Conservation (phyloP, 805 yeast genomes). For the Blastobotrys americana region DNA sequence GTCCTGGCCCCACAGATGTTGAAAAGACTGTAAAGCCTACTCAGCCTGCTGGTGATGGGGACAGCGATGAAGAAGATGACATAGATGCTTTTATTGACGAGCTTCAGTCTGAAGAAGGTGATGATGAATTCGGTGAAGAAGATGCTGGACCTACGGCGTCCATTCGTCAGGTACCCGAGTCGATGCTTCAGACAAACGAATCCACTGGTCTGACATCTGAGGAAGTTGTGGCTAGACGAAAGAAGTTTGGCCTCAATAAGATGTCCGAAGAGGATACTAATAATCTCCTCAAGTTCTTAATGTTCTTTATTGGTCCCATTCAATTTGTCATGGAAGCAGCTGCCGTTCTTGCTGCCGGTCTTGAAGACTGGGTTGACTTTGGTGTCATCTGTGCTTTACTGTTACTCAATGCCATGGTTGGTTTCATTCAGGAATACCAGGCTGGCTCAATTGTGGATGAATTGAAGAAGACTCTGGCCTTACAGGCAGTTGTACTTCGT, state of each 20-base stretch:
- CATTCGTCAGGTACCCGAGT: slow-evolving; percentile 79
- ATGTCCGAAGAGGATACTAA: slow-evolving; percentile 87
- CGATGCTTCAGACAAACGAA: slow-evolving; percentile 75
- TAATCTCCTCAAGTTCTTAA: slow-evolving; percentile 66
- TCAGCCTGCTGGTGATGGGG: slow-evolving; percentile 41
- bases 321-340: slow-evolving; percentile 98
- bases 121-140: slow-evolving; percentile 34
- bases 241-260: slow-evolving; percentile 84
- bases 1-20: background rate
- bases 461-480: slow-evolving; percentile 89
- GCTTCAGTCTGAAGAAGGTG: slow-evolving; percentile 57
- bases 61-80: slow-evolving; percentile 60
- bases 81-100: slow-evolving; percentile 53
- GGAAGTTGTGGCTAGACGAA: slow-evolving; percentile 75
- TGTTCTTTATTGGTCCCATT: slow-evolving; percentile 91
- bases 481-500: slow-evolving; percentile 79
- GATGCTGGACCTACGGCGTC: slow-evolving; percentile 44
- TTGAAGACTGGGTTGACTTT: slow-evolving; percentile 97
- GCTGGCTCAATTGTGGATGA: slow-evolving; percentile 98
- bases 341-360: slow-evolving; percentile 90
- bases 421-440: slow-evolving; percentile 95
- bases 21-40: slow-evolving; percentile 30
- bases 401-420: slow-evolving; percentile 82
- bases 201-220: slow-evolving; percentile 66
- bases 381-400: slow-evolving; percentile 92